Conservation (phyloP, 2,329 filamentous ascomycete genomes). For the Byssoonygena ceratinophila region DNA sequence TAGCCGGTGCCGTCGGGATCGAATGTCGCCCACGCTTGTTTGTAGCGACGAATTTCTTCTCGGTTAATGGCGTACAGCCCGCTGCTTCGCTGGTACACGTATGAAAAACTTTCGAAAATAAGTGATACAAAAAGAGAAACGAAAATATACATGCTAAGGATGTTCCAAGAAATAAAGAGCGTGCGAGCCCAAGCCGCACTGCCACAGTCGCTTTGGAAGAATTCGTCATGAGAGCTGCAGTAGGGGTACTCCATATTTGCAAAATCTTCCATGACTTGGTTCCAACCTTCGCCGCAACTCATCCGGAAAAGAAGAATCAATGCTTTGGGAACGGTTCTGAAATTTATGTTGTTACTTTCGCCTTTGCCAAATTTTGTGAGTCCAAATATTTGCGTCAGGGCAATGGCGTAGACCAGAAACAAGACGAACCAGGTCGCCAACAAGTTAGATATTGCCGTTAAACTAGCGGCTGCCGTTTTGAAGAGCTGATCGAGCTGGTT, state of each 20-base stretch:
- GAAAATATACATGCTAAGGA: slow-evolving; percentile 99
- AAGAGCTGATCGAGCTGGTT: slow-evolving; percentile 96
- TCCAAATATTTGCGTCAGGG: slow-evolving; percentile 89
- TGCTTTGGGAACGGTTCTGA: slow-evolving; percentile 86
- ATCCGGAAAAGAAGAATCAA: slow-evolving; percentile 86
- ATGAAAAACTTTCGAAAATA: slow-evolving; percentile 98
- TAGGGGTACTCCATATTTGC: slow-evolving; percentile 67
- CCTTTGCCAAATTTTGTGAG: slow-evolving; percentile 72
- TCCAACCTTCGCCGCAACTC: slow-evolving; percentile 94
- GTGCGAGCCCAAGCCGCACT: slow-evolving; percentile 78
- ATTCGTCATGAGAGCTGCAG: slow-evolving; percentile 61
- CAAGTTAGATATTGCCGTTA: slow-evolving; percentile 81
- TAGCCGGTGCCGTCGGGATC: slow-evolving; percentile 86
- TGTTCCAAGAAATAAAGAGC: slow-evolving; percentile 94
- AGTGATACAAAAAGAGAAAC: slow-evolving; percentile 96
- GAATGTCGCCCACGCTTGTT: slow-evolving; percentile 93
- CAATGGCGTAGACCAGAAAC: slow-evolving; percentile 93
- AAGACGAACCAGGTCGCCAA: slow-evolving; percentile 95
- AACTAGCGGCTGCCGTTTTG: slow-evolving; percentile 91
- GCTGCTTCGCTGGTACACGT: slow-evolving; percentile 93
- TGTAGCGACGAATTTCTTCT: slow-evolving; percentile 92
- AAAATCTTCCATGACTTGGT: slow-evolving; percentile 91
- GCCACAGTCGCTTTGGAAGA: slow-evolving; percentile 86
- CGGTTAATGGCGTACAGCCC: slow-evolving; percentile 82
- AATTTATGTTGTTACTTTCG: slow-evolving; percentile 73